Percentiles rank a stretch among this genome's conserved stretches.
Evolutionary conservation across 1,284 basidiomycete species (phyloP).

Genomic region (Cerioporus squamosus): DNA sequence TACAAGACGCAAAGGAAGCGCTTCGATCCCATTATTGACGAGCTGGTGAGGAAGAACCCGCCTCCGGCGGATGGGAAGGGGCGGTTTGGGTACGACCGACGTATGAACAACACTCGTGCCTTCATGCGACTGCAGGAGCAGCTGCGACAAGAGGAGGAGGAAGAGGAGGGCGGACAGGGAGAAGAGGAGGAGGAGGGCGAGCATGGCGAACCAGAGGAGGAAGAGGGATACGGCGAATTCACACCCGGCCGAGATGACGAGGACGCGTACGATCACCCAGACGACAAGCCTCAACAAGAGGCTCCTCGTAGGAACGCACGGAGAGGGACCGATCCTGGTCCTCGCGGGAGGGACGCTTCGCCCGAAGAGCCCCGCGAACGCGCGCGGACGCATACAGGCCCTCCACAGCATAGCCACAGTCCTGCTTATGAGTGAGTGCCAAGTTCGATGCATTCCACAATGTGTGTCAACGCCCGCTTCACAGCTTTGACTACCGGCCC

Average conservation of each 20-base stretch:
- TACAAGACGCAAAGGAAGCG: conserved; percentile 72
- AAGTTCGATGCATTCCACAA: no score
- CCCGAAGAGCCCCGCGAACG: background rate
- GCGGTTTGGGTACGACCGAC: conserved; percentile 18
- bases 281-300: background rate
- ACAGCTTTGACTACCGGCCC: conserved; percentile 4
- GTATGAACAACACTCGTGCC: background rate
- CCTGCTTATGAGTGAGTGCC: background rate
- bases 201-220: no score
- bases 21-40: conserved; percentile 59
- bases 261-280: background rate
- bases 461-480: no score
- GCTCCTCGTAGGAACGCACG: background rate
- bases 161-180: background rate
- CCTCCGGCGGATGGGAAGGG: conserved; percentile 27
- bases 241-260: background rate
- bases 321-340: background rate
- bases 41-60: conserved; percentile 51
- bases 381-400: background rate
- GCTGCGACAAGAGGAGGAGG: background rate
- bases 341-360: background rate
- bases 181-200: background rate
- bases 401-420: background rate
- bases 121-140: background rate
- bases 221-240: conserved; percentile 2